Base-by-base conservation (phyloP, 163 green algal genomes). In the Chloromonas sp. region DNA sequence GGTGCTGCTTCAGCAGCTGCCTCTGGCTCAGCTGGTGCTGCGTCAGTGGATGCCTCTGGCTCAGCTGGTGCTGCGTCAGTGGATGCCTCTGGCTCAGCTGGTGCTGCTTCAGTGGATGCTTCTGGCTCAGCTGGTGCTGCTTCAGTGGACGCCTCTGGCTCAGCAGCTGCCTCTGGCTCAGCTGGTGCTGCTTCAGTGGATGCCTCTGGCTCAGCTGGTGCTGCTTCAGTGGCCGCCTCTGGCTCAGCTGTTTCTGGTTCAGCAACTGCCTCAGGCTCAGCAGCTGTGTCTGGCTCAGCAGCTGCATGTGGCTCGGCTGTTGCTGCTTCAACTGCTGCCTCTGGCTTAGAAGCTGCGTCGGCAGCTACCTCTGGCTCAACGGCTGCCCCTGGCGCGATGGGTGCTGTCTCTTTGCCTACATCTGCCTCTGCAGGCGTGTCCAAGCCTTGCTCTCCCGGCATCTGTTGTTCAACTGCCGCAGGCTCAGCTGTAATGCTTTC, bases 1-100 rank as follows among this genome's bases (percentile, higher is more conserved):
- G 14, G 80, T 60, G 3, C 80, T 36, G 61, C 60, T 36, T 84
- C 79, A 61, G 58, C 13, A 3, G 5, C 13, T 13, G 15, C 13
- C 5, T 13, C 14, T 0, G 78, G 5, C 60, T 77, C 71, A 79
- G 13, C 57, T 66, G 14, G 59, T 74, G 66, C n/a, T 61, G 66
- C 62, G 14, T 83, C 78, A 80, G 2, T 79, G 78, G 15, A 1
- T 87, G 84, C 57, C 77, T 79, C 71, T 82, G 57, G 70, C 3
- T 77, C 70, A 11, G 58, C 2, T 2, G 15, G 61, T 87, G 11
- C 59, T 74, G 79, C 80, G 2, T 78, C 80, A 81, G 71, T 80
- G 71, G 79, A 0, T 66, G 70, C 36, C 5, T 36, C 79, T 57
- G 61, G 60, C 2, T 80, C 79, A 2, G 78, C 36, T 62, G 78